These are phyloP conservation scores for Apiotrichum laibachii DNA, from an alignment of 1,284 basidiomycete species.

Conservation along the genomic window DNA sequence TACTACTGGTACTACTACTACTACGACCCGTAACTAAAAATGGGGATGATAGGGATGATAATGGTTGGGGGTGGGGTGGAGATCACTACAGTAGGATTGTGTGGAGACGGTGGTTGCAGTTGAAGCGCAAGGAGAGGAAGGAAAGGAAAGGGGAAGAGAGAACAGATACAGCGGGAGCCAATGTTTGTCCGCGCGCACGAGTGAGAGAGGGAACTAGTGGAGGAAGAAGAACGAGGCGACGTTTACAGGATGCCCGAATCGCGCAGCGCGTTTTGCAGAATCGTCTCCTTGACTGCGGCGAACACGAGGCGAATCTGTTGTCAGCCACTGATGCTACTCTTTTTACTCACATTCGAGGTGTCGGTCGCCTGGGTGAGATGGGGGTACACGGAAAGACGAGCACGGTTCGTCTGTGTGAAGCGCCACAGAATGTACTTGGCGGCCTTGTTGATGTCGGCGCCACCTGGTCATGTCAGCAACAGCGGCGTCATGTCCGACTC, in stretches of 20 bases:
- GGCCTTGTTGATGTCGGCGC: conserved; percentile 92
- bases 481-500: not conserved
- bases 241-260: conserved; percentile 49
- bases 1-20: no score
- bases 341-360: conserved; percentile 62
- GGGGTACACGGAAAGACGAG: conserved; percentile 82
- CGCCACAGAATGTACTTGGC: conserved; percentile 97
- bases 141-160: no score
- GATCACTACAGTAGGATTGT: no score
- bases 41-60: no score
- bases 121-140: no score
- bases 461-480: conserved; percentile 41
- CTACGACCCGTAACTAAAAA: no score
- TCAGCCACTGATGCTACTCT: not conserved
- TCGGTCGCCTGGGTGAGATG: conserved; percentile 67
- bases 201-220: no score
- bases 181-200: no score
- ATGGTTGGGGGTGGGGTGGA: no score
- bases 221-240: not conserved
- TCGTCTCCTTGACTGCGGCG: conserved; percentile 97
- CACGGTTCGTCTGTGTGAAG: conserved; percentile 92
- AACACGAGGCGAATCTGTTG: conserved; percentile 77
- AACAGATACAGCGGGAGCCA: no score
- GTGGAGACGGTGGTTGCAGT: no score
- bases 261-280: conserved; percentile 62